These are phyloP conservation scores for Coniella lustricola DNA, from an alignment of 2,329 filamentous ascomycete species.

Conservation along the genomic window DNA sequence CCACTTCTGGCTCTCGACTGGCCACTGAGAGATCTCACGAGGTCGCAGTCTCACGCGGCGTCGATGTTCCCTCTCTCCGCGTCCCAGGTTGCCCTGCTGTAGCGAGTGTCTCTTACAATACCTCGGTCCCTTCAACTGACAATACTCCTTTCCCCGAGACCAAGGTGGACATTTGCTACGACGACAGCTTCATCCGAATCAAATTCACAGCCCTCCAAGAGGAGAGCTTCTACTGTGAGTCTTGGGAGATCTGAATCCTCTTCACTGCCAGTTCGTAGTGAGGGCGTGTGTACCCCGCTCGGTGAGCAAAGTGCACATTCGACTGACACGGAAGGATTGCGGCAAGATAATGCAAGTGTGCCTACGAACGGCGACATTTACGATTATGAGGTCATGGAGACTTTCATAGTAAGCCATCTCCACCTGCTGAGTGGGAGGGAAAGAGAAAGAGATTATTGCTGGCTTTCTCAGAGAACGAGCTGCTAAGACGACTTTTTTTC, in stretches of 20 bases:
- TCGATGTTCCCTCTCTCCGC: conserved; percentile 19
- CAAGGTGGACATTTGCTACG: conserved; percentile 40
- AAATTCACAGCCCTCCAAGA: conserved; percentile 28
- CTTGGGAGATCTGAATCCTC: conserved; percentile 16
- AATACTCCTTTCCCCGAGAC: conserved; percentile 34
- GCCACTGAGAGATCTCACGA: no score
- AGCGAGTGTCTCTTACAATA: conserved; percentile 32
- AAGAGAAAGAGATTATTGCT: neutral
- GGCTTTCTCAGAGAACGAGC: no score
- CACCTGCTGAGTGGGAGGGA: neutral
- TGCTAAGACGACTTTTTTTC: no score
- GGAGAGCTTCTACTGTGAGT: conserved; percentile 39
- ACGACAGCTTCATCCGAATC: conserved; percentile 31
- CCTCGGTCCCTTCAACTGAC: conserved; percentile 32
- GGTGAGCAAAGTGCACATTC: neutral
- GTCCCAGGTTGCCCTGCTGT: conserved; percentile 33
- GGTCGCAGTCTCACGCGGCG: neutral
- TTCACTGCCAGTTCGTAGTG: no score
- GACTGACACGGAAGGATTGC: neutral
- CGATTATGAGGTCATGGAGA: conserved; percentile 44
- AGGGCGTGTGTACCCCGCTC: neutral
- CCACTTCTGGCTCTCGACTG: no score
- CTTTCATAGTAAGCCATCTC: conserved; percentile 29
- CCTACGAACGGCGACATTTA: conserved; percentile 41
- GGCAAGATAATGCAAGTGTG: conserved; percentile 11